These are phyloP conservation scores for Scheffersomyces stipitis DNA, from an alignment of 805 yeast species.

Conservation along the genomic window DNA sequence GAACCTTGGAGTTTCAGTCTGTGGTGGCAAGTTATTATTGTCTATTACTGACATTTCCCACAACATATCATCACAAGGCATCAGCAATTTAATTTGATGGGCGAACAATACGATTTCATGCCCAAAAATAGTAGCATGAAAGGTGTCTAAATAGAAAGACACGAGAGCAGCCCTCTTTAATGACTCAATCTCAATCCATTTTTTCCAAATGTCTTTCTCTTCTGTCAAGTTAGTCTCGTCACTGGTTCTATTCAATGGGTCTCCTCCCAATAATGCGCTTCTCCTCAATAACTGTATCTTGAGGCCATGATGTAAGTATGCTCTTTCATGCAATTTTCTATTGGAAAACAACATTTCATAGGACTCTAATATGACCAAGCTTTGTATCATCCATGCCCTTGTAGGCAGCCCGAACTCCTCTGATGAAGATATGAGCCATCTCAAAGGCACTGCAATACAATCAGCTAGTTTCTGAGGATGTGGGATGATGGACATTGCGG, in stretches of 20 bases:
- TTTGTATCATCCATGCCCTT: conserved; percentile 2
- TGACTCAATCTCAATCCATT: conserved; percentile 7
- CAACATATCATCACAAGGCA: conserved; percentile 5
- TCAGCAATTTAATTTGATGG: conserved; percentile 4
- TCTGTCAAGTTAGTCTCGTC: conserved; percentile 4
- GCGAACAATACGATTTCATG: conserved; percentile 5
- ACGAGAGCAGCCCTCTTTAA: conserved; percentile 5
- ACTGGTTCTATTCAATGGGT: conserved; percentile 1
- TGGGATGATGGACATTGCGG: not conserved
- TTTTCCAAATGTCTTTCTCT: conserved; percentile 5
- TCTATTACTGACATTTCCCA: conserved; percentile 5
- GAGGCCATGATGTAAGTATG: conserved; percentile 5
- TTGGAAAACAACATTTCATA: conserved; percentile 2
- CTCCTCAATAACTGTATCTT: conserved; percentile 5
- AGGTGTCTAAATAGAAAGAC: conserved; percentile 6
- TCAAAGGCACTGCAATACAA: conserved; percentile 4
- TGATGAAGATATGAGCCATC: conserved; percentile 4
- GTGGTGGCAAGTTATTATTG: conserved; percentile 4
- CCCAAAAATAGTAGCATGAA: conserved; percentile 6
- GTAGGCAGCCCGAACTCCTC: conserved; percentile 3
- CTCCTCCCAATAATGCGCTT: conserved; percentile 4
- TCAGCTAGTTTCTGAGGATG: conserved; percentile 1
- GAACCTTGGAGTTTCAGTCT: conserved; percentile 2
- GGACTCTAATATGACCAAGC: conserved; percentile 1
- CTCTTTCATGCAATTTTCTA: conserved; percentile 3